Conservation (phyloP, 306 rosid species). For the Cucurbita moschata region DNA sequence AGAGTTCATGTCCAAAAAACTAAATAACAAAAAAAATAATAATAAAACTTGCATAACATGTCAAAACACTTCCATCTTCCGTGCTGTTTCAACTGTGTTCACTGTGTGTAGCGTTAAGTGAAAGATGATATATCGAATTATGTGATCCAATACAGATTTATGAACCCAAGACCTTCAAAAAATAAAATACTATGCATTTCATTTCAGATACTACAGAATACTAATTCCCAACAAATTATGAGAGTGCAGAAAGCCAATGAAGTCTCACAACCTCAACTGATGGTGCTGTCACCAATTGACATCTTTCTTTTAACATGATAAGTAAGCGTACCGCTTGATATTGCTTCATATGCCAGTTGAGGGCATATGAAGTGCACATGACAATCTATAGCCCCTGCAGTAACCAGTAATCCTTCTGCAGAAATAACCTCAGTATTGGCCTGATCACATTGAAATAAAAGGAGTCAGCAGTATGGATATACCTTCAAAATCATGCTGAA, state of each 20-base stretch:
- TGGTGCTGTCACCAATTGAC: background rate
- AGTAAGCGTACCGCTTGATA: constrained; percentile 61
- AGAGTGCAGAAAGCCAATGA: background rate
- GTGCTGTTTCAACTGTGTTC: no score
- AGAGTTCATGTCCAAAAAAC: constrained; percentile 1
- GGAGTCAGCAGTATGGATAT: background rate
- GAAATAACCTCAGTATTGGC: constrained; percentile 88
- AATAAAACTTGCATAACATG: constrained; percentile 33
- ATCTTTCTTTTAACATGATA: background rate
- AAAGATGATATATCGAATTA: no score
- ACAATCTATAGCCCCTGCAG: constrained; percentile 91
- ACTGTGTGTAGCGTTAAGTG: no score
- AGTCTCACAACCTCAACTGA: background rate
- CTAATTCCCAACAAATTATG: background rate
- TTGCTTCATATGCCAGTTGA: constrained; percentile 62
- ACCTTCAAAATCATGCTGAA: constrained; percentile 1
- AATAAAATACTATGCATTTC: no score
- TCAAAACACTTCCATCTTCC: constrained; percentile 35
- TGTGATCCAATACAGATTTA: no score
- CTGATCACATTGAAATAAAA: constrained; percentile 22
- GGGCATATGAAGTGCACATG: constrained; percentile 97
- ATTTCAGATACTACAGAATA: no score
- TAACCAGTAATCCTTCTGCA: constrained; percentile 69
- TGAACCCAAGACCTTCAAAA: no score
- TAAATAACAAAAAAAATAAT: background rate